Base-by-base conservation (phyloP, 1,139 yeast species). In the Blastobotrys buckinghamii region DNA sequence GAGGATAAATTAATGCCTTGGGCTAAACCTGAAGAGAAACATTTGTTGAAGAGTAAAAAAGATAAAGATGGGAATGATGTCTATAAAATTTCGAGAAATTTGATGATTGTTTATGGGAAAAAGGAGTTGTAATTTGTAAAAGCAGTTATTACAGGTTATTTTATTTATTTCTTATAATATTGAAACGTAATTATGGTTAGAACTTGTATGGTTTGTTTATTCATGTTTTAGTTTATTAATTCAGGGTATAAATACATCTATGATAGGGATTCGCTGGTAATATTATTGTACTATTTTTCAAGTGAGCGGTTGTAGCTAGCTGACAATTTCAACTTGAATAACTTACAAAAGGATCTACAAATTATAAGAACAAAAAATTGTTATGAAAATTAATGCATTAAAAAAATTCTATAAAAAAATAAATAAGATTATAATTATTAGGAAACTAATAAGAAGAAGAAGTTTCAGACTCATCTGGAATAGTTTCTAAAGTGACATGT, bases 401-500 rank as follows among this genome's bases (percentile, higher is more conserved):
- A 26, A 32, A 32, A 10, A n/a, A n/a, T n/a, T n/a, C n/a, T 33
- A 15, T 24, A 26, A 15, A 20, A 39, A 12, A 42, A 22, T 19
- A 44, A 44, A 24, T 33, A 39, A 39, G 37, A 40, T 17, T 17
- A 16, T 29, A 35, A n/a, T 22, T 5, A 22, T 9, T 15, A 35
- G 5, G 27, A 2, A n/a, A n/a, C 29, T 38, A 38, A 17, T 12
- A 4, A 2, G 40, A 37, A 7, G 8, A 37, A 6, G 27, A 37
- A 10, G 12, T n/a, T 20, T 42, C 45, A n/a, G 33, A 50, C 20
- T 59, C 62, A 45, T 59, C 62, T 13, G 55, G 56, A 16, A 59
- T 59, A 3, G 55, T 49, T 39, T 59, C 62, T 16, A 59, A 52
- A 4, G 52, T 49, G n/a, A 59, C 62, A 19, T 49, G 50, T 26